Evolutionary conservation across 2,329 filamentous ascomycete genomes (phyloP), one percentile per base, ranked within the genome.

Genomic region (Penicillium sp.): DNA sequence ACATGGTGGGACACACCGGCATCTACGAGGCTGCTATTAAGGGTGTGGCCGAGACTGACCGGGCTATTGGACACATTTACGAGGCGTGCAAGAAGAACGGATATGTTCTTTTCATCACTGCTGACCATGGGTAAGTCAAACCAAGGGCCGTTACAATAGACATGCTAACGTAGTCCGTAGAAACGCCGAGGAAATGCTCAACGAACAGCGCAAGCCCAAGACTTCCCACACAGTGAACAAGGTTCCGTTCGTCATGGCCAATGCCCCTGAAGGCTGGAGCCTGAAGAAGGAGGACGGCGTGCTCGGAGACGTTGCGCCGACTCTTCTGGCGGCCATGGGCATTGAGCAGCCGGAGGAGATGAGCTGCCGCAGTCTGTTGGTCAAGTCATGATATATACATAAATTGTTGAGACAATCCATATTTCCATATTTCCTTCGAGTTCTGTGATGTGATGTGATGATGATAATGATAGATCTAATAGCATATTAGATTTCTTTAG

Each of bases 151-250:
- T 40, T 14, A 40, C 6, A 18, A 20, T 47, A 47, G 16, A 33
- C 18, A 47, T 26, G 4, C 45, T 24, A 8, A 24, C 47, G 3
- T 48, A 16, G 8, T 18, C 46, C 45, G 16, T 55, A 83, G 81
- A 68, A 99, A 99, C 70, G 94, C 94, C 57, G 94, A 99, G 80
- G 94, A 99, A 81, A 99, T 99, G 94, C 88, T 97, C 77, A 97
- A 91, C 71, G 80, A 90, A 65, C 90, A 97, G 73, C 91, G 92
- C 73, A 96, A 91, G 72, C 94, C 94, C 66, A 99, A 99, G 85
- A 99, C 94, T 8, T 93, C 90, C 52, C 94, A 99, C 81, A 99
- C 94, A 47, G 92, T 89, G 64, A 99, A 99, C 83, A 94, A 94
- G 75, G 94, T 99, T 53, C 94, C 94, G 9, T 93, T 99, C 72